Evolutionary conservation across 2,329 filamentous ascomycete species (phyloP).

Genomic region (Neurospora crassa): DNA sequence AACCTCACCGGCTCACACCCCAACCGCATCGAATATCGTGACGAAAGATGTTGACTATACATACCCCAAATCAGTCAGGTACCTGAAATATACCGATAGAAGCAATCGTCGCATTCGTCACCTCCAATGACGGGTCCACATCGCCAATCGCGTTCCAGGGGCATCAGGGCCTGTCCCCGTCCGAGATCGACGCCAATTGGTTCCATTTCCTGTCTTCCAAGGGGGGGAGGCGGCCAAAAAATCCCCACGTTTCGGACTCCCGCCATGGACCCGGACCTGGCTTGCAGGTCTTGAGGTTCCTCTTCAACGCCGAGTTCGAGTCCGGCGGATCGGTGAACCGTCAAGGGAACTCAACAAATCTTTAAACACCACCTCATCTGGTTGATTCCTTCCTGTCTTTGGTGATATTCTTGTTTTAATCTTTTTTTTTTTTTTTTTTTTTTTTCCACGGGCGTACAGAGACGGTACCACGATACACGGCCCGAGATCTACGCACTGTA

Average conservation of each 20-base stretch:
- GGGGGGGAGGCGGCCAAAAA: slow-evolving; percentile 1
- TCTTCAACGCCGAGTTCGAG: background rate
- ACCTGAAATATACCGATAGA: background rate
- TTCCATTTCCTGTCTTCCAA: slow-evolving; percentile 9
- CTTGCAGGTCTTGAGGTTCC: background rate
- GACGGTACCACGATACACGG: background rate
- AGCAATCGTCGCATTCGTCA: background rate
- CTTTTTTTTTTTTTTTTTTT: background rate
- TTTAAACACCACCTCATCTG: background rate
- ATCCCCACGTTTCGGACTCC: slow-evolving; percentile 6
- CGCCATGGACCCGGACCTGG: background rate
- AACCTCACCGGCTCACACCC: background rate
- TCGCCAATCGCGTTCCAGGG: background rate
- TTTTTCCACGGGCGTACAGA: background rate
- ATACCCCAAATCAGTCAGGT: too few relatives aligned
- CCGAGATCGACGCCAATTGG: background rate
- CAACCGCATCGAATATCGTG: background rate
- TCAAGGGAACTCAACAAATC: background rate
- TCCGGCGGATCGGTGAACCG: background rate
- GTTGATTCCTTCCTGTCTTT: background rate
- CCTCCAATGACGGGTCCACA: background rate
- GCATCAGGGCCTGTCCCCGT: background rate
- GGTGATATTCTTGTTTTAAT: background rate
- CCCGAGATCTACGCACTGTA: background rate
- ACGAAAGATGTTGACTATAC: background rate